Evolutionary conservation across 2,329 filamentous ascomycete genomes (phyloP).

Genomic region (Colletotrichum higginsianum): DNA sequence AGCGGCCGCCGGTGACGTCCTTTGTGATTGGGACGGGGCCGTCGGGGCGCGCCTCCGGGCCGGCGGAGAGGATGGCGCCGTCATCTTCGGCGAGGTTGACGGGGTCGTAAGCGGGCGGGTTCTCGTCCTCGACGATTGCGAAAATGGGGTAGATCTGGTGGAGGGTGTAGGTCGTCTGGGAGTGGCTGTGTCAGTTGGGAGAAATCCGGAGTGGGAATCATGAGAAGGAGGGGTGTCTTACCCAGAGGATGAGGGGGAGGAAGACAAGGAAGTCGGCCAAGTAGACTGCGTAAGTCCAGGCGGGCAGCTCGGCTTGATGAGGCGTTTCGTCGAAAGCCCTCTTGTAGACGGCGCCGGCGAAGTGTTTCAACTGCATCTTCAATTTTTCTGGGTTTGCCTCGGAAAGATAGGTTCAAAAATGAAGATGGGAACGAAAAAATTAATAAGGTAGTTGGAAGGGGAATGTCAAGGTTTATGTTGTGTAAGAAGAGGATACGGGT

Average conservation of each 20-base stretch:
- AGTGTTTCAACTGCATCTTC: constrained; percentile 16
- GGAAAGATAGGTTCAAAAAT: constrained; percentile 3
- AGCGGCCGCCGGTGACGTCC: constrained; percentile 49
- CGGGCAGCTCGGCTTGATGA: constrained; percentile 50
- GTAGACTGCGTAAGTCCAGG: constrained; percentile 58
- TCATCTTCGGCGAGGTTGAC: constrained; percentile 61
- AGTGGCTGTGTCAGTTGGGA: background rate
- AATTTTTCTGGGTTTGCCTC: background rate
- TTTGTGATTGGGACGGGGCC: constrained; percentile 40
- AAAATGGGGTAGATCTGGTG: constrained; percentile 66
- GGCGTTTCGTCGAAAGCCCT: constrained; percentile 52
- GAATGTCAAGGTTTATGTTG: constrained; percentile 1
- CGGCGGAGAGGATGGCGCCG: constrained; percentile 52
- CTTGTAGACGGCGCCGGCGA: constrained; percentile 47
- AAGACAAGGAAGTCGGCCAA: constrained; percentile 60
- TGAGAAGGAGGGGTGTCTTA: constrained; percentile 47
- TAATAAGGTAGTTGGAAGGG: background rate
- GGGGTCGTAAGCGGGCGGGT: constrained; percentile 68
- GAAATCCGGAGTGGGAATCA: background rate
- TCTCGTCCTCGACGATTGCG: constrained; percentile 72
- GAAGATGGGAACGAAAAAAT: constrained; percentile 4
- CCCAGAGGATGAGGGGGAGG: constrained; percentile 60
- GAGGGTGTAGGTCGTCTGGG: constrained; percentile 67
- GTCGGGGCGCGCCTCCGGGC: constrained; percentile 44
- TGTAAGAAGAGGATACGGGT: background rate